Evolutionary conservation across 345 rosid genomes (phyloP).

Genomic region (Linum tenue): DNA sequence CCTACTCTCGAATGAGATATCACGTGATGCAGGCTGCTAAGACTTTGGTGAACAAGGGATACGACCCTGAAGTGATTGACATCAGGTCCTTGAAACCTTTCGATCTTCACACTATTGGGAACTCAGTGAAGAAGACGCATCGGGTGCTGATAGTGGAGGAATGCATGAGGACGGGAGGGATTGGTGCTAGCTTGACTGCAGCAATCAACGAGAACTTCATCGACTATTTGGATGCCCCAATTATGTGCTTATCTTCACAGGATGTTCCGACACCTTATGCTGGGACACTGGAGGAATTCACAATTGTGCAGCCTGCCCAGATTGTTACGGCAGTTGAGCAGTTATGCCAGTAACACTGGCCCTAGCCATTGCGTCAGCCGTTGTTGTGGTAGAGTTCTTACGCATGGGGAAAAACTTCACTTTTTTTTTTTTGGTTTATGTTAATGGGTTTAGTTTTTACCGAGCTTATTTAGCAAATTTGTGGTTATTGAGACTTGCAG

Average conservation of each 20-base stretch:
- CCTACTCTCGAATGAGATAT: conserved; percentile 93
- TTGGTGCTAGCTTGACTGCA: conserved; percentile 88
- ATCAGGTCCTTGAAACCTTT: conserved; percentile 88
- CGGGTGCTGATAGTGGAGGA: conserved; percentile 89
- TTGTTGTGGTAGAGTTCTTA: neutral
- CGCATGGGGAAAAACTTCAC: too few relatives aligned
- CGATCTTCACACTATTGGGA: conserved; percentile 79
- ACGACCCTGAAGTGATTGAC: conserved; percentile 91
- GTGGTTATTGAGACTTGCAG: too few relatives aligned
- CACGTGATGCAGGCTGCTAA: conserved; percentile 97
- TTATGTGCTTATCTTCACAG: conserved; percentile 85
- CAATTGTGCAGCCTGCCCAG: conserved; percentile 90
- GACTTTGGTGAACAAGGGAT: conserved; percentile 82
- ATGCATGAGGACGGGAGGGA: conserved; percentile 95
- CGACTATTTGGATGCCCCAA: conserved; percentile 91
- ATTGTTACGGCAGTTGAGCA: conserved; percentile 88
- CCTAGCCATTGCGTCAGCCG: neutral
- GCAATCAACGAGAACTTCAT: conserved; percentile 83
- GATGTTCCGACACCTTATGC: conserved; percentile 96
- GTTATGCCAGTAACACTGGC: conserved; percentile 56
- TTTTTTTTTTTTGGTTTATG: too few relatives aligned
- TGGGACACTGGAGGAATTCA: conserved; percentile 81
- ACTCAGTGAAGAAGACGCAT: conserved; percentile 88
- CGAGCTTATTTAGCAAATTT: too few relatives aligned
- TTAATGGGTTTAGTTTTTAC: too few relatives aligned